Evolutionary conservation across 352 stramenopile species (phyloP).

Genomic region (Pythium phragmitis): DNA sequence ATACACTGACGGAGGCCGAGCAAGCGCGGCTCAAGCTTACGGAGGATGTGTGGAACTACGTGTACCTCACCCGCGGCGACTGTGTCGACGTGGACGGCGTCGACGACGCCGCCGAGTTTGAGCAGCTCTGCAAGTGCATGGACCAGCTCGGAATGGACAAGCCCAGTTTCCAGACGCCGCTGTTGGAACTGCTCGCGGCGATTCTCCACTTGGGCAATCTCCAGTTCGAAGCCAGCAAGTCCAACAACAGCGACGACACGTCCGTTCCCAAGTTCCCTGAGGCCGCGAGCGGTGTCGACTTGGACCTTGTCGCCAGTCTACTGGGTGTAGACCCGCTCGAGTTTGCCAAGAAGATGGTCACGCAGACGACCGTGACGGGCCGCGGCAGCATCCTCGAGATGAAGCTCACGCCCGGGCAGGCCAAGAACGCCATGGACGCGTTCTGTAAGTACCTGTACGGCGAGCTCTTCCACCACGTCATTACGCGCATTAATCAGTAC

Average conservation of each 20-base stretch:
- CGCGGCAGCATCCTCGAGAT: slow-evolving; percentile 76
- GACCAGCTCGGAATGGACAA: slow-evolving; percentile 69
- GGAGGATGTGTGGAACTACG: slow-evolving; percentile 62
- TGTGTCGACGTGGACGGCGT: slow-evolving; percentile 76
- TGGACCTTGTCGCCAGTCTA: slow-evolving; percentile 58
- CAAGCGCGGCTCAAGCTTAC: slow-evolving; percentile 25
- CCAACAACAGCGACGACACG: slow-evolving; percentile 33
- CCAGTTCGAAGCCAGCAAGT: slow-evolving; percentile 39
- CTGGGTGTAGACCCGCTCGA: slow-evolving; percentile 53
- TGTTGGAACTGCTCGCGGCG: slow-evolving; percentile 71
- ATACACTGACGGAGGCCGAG: slow-evolving; percentile 27
- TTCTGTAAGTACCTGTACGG: slow-evolving; percentile 87
- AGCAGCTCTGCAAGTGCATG: slow-evolving; percentile 61
- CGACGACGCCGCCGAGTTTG: slow-evolving; percentile 71
- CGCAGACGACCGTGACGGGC: slow-evolving; percentile 76
- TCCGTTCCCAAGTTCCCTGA: slow-evolving; percentile 55
- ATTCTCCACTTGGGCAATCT: slow-evolving; percentile 77
- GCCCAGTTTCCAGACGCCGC: slow-evolving; percentile 54
- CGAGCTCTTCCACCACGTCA: slow-evolving; percentile 76
- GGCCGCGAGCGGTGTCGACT: slow-evolving; percentile 44
- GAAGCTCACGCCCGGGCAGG: slow-evolving; percentile 65
- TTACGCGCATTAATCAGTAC: slow-evolving; percentile 71
- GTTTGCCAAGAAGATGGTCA: slow-evolving; percentile 82
- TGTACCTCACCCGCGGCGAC: slow-evolving; percentile 67
- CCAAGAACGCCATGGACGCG: slow-evolving; percentile 79